Evolutionary conservation across 1,139 yeast genomes (phyloP).

Genomic region (Geotrichum bryndzae): DNA sequence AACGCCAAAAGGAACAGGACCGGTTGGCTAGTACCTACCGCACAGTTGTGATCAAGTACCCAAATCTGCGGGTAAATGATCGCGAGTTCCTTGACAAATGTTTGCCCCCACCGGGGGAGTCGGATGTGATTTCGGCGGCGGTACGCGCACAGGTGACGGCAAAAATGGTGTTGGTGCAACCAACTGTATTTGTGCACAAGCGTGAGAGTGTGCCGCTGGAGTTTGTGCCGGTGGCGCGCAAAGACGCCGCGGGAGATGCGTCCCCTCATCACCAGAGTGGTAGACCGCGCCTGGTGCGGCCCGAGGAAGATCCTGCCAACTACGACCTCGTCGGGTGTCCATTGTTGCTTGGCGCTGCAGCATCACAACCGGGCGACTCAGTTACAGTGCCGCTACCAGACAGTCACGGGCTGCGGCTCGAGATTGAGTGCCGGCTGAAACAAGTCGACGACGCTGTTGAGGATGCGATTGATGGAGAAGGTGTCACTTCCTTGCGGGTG

Average conservation of each 20-base stretch:
- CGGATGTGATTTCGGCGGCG: background rate
- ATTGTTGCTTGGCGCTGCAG: background rate
- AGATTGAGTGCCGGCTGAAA: background rate
- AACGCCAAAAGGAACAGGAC: background rate
- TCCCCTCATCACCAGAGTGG: too few species aligned
- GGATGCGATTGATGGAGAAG: too few species aligned
- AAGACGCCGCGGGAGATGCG: too few species aligned
- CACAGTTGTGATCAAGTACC: constrained; percentile 6
- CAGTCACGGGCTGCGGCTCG: background rate
- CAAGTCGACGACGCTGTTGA: background rate
- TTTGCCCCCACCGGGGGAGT: background rate
- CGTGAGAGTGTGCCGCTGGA: background rate
- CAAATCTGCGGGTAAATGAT: constrained; percentile 2
- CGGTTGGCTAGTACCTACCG: background rate
- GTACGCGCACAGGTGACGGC: background rate
- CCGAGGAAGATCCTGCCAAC: background rate
- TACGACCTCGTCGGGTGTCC: constrained; percentile 7
- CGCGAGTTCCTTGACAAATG: background rate
- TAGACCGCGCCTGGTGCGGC: background rate
- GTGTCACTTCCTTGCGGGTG: too few species aligned
- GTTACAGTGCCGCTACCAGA: background rate
- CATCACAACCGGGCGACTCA: background rate
- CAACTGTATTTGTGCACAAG: background rate
- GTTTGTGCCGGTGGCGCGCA: background rate
- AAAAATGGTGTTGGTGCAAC: constrained; percentile 5